These are phyloP conservation scores for Sonneratia alba DNA, from an alignment of 345 rosid species.

Conservation along the genomic window DNA sequence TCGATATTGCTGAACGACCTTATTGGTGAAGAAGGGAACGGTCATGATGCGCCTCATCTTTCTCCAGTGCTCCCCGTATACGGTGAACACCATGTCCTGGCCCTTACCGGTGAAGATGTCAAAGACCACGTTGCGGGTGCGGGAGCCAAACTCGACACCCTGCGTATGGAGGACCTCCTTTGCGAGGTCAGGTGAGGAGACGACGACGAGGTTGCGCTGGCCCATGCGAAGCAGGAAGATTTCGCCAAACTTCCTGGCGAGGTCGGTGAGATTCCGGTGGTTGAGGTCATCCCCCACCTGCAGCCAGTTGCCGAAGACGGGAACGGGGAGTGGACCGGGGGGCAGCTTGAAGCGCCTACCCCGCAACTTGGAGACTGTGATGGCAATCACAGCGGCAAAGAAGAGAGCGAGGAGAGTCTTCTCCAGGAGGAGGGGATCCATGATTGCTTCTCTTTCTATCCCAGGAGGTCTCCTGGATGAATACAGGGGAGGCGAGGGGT, in stretches of 20 bases:
- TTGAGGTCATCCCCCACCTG: constrained; percentile 95
- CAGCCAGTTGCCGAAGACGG: constrained; percentile 97
- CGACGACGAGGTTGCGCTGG: constrained; percentile 76
- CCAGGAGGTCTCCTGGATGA: too few species aligned
- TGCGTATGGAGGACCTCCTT: constrained; percentile 92
- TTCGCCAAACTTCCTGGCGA: constrained; percentile 65
- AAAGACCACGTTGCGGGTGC: constrained; percentile 88
- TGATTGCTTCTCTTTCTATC: constrained; percentile 5
- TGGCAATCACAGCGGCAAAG: constrained; percentile 51
- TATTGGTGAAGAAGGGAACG: constrained; percentile 93
- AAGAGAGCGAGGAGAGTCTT: constrained; percentile 71
- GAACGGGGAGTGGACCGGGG: constrained; percentile 83
- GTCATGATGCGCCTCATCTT: constrained; percentile 99
- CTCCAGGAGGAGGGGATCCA: constrained; percentile 84
- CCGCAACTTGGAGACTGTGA: constrained; percentile 63
- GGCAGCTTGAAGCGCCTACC: constrained; percentile 83
- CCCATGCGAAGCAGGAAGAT: constrained; percentile 80
- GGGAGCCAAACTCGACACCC: constrained; percentile 89
- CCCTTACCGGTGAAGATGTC: constrained; percentile 97
- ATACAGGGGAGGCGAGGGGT: background rate
- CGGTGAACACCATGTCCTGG: constrained; percentile 99
- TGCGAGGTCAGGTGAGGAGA: constrained; percentile 78
- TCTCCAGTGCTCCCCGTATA: constrained; percentile 97
- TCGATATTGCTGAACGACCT: constrained; percentile 70
- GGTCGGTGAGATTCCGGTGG: constrained; percentile 77